Conservation (phyloP, 2,329 filamentous ascomycete genomes). For the Herpotrichia juniperi region DNA sequence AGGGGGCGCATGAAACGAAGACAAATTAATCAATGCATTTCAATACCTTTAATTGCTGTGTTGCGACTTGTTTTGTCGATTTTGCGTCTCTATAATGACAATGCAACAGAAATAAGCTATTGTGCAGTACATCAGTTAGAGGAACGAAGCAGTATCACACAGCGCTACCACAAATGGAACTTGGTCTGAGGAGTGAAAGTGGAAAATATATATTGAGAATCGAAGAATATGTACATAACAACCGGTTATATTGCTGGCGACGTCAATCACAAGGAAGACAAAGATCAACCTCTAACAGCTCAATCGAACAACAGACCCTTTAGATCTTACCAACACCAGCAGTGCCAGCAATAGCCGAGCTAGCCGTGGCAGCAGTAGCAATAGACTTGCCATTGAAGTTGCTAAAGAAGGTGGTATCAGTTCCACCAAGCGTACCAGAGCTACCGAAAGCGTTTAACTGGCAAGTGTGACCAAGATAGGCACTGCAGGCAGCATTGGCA, state of each 20-base stretch:
- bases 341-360: slow-evolving; percentile 45
- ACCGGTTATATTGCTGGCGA: not conserved
- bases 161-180: no score
- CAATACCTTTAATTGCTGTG: no score
- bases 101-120: no score
- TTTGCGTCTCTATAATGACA: no score
- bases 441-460: slow-evolving; percentile 52
- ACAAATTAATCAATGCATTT: no score
- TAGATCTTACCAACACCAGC: slow-evolving; percentile 54
- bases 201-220: not conserved
- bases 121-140: no score
- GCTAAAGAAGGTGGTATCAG: slow-evolving; percentile 56
- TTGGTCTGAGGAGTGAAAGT: no score
- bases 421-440: slow-evolving; percentile 32
- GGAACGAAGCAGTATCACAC: no score
- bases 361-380: slow-evolving; percentile 51
- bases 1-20: no score
- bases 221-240: not conserved
- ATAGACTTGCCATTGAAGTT: slow-evolving; percentile 61
- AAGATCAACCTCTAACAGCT: not conserved
- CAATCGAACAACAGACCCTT: not conserved
- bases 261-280: not conserved
- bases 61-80: no score
- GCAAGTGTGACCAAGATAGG: slow-evolving; percentile 58
- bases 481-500: slow-evolving; percentile 50